Evolutionary conservation across 2,329 filamentous ascomycete species (phyloP).

Genomic region (Trichoderma polysporum): DNA sequence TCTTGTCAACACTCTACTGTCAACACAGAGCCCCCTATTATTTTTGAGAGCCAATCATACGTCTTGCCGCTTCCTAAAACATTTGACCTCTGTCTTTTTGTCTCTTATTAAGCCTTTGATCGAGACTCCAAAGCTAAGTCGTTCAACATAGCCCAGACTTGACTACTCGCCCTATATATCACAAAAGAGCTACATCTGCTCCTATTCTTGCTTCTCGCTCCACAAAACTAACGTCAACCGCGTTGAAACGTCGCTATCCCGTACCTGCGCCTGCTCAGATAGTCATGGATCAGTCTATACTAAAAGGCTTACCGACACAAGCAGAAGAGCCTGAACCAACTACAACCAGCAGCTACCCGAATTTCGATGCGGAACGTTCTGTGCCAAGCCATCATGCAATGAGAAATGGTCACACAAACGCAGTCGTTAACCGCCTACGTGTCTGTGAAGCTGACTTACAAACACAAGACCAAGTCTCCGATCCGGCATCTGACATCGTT

Average conservation of each 20-base stretch:
- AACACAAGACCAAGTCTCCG: neutral
- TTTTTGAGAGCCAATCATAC: neutral
- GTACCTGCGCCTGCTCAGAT: constrained; percentile 24
- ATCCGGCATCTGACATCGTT: neutral
- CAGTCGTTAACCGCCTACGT: neutral
- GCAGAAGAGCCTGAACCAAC: neutral
- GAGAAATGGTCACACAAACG: neutral
- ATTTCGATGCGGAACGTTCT: neutral
- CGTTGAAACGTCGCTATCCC: constrained; percentile 21
- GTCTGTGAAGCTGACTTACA: neutral
- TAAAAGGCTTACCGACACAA: neutral
- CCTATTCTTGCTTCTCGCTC: constrained; percentile 42
- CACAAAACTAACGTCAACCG: neutral
- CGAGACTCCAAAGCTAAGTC: neutral
- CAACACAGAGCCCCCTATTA: neutral
- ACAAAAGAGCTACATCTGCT: constrained; percentile 52
- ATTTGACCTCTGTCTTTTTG: neutral
- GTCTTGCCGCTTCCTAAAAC: neutral
- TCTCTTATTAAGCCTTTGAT: neutral
- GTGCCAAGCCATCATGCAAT: neutral
- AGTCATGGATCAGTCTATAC: constrained; percentile 19
- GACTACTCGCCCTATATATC: constrained; percentile 24
- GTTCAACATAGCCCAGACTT: neutral
- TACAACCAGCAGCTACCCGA: neutral
- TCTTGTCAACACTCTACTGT: neutral